Evolutionary conservation across 1,284 basidiomycete species (phyloP).

Genomic region (Sanguinoderma infundibulare): DNA sequence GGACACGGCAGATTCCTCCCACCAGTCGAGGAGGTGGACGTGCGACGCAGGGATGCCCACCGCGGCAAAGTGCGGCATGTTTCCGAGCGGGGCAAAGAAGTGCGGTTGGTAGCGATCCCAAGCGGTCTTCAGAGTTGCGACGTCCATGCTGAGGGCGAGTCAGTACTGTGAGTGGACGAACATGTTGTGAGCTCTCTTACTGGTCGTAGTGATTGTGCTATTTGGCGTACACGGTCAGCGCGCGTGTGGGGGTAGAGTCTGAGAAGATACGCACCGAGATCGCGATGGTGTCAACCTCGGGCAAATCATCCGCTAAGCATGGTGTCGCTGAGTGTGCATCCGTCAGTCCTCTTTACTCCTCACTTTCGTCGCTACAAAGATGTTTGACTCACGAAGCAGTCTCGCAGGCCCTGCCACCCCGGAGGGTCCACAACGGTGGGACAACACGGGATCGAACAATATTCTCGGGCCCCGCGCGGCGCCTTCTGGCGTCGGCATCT

Average conservation of each 20-base stretch:
- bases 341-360: background rate
- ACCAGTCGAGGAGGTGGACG: conserved; percentile 74
- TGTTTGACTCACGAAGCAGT: conserved; percentile 51
- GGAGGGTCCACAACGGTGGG: conserved; percentile 67
- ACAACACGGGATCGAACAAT: conserved; percentile 78
- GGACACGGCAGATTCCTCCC: conserved; percentile 45
- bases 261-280: conserved; percentile 49
- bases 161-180: background rate
- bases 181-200: conserved; percentile 38
- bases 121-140: conserved; percentile 54
- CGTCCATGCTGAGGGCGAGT: conserved; percentile 50
- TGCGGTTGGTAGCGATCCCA: conserved; percentile 45
- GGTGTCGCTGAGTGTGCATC: conserved; percentile 48
- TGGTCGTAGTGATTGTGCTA: conserved; percentile 78
- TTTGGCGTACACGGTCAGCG: background rate
- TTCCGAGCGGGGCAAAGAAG: conserved; percentile 69
- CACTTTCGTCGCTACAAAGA: conserved; percentile 37
- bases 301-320: conserved; percentile 61
- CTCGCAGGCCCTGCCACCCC: conserved; percentile 52
- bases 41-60: conserved; percentile 44
- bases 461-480: conserved; percentile 59
- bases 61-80: conserved; percentile 51
- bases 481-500: conserved; percentile 53
- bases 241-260: background rate
- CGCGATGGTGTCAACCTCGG: conserved; percentile 67